Conservation (phyloP, 768 basidiomycete species). For the Rubroboletus satanas region DNA sequence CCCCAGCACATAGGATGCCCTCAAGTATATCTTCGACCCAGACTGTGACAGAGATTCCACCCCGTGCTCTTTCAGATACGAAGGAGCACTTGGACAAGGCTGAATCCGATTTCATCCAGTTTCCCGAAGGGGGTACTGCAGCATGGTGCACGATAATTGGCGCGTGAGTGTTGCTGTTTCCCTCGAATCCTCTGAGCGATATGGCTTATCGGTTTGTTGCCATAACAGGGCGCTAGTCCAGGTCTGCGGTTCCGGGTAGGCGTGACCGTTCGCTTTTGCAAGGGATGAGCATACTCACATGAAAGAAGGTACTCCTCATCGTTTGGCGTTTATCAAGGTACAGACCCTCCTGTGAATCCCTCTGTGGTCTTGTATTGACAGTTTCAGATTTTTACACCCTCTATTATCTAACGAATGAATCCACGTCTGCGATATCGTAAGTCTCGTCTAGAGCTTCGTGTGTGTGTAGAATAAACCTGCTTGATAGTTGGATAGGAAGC, state of each 20-base stretch:
- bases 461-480: neutral
- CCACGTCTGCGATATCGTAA: constrained; percentile 37
- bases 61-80: neutral
- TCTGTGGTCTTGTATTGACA: neutral
- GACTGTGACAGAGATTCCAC: neutral
- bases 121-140: constrained; percentile 28
- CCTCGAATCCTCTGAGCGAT: neutral
- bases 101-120: constrained; percentile 1
- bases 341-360: neutral
- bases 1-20: constrained; percentile 3
- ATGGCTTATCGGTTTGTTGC: neutral
- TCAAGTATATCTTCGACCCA: neutral
- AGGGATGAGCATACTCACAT: neutral
- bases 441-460: constrained; percentile 5
- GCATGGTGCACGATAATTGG: constrained; percentile 27
- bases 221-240: constrained; percentile 28
- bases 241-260: constrained; percentile 34
- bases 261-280: neutral
- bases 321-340: constrained; percentile 43
- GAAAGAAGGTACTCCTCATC: constrained; percentile 29
- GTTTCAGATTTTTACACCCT: constrained; percentile 37
- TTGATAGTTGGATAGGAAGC: constrained; percentile 43
- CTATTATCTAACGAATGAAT: constrained; percentile 32
- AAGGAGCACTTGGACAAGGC: neutral
- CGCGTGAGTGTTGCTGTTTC: constrained; percentile 11